These are phyloP conservation scores for Chondrus crispus DNA, from an alignment of 23 red algal species.

Conservation along the genomic window DNA sequence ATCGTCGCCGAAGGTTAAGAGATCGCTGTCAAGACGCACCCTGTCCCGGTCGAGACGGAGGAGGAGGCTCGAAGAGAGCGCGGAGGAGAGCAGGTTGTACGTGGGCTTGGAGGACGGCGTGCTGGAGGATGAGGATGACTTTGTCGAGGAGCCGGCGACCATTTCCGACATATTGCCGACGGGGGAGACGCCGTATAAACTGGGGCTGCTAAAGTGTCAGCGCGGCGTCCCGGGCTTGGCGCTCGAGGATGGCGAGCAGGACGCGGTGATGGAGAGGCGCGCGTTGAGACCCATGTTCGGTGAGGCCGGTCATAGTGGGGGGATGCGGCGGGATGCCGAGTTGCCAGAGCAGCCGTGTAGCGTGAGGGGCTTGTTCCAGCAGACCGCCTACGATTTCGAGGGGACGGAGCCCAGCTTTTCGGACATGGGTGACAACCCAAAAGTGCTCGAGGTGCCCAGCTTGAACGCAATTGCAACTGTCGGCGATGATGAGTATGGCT, in stretches of 20 bases:
- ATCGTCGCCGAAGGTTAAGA: no score
- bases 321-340: background rate
- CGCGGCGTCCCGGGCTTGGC: background rate
- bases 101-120: no score
- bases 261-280: background rate
- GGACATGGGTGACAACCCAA: slow-evolving; percentile 1
- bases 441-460: slow-evolving; percentile 40
- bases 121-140: no score
- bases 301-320: background rate
- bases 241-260: background rate
- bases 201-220: no score
- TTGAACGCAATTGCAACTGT: slow-evolving; percentile 22
- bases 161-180: no score
- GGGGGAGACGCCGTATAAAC: no score
- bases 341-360: background rate
- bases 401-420: background rate
- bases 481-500: background rate
- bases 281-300: background rate
- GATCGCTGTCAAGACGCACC: no score
- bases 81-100: no score
- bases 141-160: no score
- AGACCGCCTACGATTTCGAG: background rate
- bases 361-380: background rate
- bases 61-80: no score
- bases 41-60: no score